Base-by-base conservation (phyloP, 495 filamentous ascomycete genomes). In the Aspergillus panamensis region DNA sequence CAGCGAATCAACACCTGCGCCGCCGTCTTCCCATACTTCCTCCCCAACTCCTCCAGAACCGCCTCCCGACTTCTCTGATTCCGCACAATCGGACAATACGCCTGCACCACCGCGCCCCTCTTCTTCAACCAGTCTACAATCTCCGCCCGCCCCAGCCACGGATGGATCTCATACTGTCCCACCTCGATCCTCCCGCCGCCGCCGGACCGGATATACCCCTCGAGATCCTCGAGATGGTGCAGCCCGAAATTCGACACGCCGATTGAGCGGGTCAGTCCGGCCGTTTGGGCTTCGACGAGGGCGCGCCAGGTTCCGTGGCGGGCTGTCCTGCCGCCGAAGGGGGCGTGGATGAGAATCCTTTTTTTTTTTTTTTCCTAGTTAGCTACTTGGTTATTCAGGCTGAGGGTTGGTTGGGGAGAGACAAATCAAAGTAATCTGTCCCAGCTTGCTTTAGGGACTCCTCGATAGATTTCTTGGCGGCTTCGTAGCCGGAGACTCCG, bases 151-250 rank as follows among this genome's bases (percentile, higher is more conserved):
- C 84, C 79, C 9, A 87, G 80, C 89, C 90, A 96, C 1, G 92
- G 92, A 62, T 97, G 92, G 16, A 96, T 67, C 70, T 96, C 92
- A 62, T 88, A 89, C 69, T 96, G 92, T 8, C 89, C 90, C 3
- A 96, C 88, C 54, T 84, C 87, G 60, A 97, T 79, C 17, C 90
- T 88, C 13, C 85, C 90, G 54, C 83, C 85, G 6, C 87, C 88
- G 57, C 82, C 74, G 32, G 56, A 51, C 59, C 83, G 79, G 64
- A 92, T 91, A 62, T 89, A 87, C 60, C 67, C 73, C 64, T 95
- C 89, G 42, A 96, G 72, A 49, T 83, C 81, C 25, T 82, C 69
- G 10, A 84, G 71, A 59, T 84, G 81, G 53, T 82, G 78, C 53
- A 84, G 65, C 1, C 79, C 80, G 58, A 80, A 84, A 66, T 84